Evolutionary conservation across 495 filamentous ascomycete genomes (phyloP), one percentile per base, ranked within the genome.

Genomic region (Neurospora sp.): DNA sequence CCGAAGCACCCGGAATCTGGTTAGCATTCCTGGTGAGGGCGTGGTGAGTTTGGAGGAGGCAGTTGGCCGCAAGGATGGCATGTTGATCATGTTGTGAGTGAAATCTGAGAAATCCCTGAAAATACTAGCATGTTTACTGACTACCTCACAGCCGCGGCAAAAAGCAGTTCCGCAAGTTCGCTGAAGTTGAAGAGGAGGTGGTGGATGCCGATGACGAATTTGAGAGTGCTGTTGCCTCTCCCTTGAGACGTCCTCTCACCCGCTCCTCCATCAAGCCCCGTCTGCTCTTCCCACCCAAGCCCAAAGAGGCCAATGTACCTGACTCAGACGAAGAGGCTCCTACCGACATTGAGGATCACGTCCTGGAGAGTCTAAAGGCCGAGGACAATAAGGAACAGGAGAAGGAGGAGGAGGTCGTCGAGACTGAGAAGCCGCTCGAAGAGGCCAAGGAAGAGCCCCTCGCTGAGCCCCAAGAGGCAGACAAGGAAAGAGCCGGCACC

Each of bases 81-180:
- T 96, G 82, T 82, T 94, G 72, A 94, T 91, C 77, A 87, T 91
- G 6, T 97, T 97, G 94, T 97, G 88, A 89, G 94, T 91, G 38
- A 70, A 44, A 27, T 40, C 48, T 41, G 11, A 23, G 54, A 35
- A 18, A 66, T 6, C 5, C 37, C 31, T 70, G 14, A 74, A 73
- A 37, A 18, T 71, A 75, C 78, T 79, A 74, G 82, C 76, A 27
- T 40, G 59, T 46, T 39, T 73, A 9, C 54, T 66, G 54, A 66
- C 54, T 7, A 66, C 3, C 7, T 74, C 73, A 5, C 78, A 98
- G 95, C 82, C 96, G 96, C 75, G 96, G 96, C 77, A 94, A 93
- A 86, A 94, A 92, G 79, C 85, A 93, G 69, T 97, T 94, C 85
- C 89, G 88, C 76, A 90, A 88, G 74, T 92, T 90, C 76, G 78